Percentiles rank a stretch among this genome's conserved stretches.
phyloP scores from a whole-genome alignment of 805 yeast genomes.

The Schizosaccharomyces japonicus region DNA sequence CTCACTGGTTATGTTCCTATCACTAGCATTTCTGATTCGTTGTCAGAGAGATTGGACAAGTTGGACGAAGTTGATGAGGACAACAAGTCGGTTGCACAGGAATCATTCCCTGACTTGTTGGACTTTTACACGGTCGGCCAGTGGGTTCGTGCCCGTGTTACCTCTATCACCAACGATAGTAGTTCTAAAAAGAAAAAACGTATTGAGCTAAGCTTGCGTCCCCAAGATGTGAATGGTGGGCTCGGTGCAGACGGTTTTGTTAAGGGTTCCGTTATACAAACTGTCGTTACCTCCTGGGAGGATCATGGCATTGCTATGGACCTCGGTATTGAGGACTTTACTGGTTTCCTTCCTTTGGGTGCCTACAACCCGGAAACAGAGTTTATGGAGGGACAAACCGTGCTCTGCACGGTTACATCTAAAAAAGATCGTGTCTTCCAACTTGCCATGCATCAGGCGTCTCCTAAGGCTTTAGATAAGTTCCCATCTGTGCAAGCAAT shows the following conservation, averaged over 20 bases:
- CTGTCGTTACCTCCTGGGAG: slow-evolving; percentile 53
- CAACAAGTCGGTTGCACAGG: slow-evolving; percentile 17
- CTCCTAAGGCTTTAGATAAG: slow-evolving; percentile 25
- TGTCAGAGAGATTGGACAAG: slow-evolving; percentile 33
- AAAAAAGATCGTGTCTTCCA: slow-evolving; percentile 34
- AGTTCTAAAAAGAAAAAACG: slow-evolving; percentile 24
- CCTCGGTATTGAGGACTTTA: slow-evolving; percentile 32
- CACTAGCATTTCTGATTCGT: slow-evolving; percentile 41
- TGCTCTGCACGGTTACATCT: slow-evolving; percentile 35
- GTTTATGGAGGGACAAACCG: slow-evolving; percentile 38
- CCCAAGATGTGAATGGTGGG: slow-evolving; percentile 38
- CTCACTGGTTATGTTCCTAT: slow-evolving; percentile 57
- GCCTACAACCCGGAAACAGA: neutral
- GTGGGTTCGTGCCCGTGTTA: slow-evolving; percentile 67
- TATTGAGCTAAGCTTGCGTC: slow-evolving; percentile 51
- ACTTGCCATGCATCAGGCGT: slow-evolving; percentile 24
- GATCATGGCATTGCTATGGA: slow-evolving; percentile 76
- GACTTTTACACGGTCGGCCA: slow-evolving; percentile 46
- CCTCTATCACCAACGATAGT: slow-evolving; percentile 24
- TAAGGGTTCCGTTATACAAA: slow-evolving; percentile 46
- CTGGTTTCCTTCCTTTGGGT: slow-evolving; percentile 58
- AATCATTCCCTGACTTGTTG: slow-evolving; percentile 30
- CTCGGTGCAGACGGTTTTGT: slow-evolving; percentile 39
- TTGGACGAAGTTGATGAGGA: slow-evolving; percentile 23
- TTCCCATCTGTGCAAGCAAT: slow-evolving; percentile 40